Percentiles rank a stretch among this genome's conserved stretches.
Evolutionary conservation across 2,329 filamentous ascomycete species (phyloP).

Genomic region (Talaromyces sp.): DNA sequence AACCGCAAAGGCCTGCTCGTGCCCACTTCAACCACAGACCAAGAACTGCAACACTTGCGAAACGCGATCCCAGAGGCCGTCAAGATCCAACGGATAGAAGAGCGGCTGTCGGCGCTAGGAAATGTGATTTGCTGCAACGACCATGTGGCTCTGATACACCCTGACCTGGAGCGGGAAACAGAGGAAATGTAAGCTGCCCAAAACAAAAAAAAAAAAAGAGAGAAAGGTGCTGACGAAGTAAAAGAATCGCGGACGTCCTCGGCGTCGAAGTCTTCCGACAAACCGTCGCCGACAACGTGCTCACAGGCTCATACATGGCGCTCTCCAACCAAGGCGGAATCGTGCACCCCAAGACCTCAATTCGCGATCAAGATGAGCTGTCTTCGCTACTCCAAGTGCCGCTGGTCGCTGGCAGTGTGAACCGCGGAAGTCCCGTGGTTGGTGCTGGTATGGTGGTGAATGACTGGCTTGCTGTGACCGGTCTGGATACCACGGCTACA

Average conservation of each 20-base stretch:
- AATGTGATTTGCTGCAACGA: constrained; percentile 98
- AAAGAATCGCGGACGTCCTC: constrained; percentile 73
- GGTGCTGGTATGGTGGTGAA: constrained; percentile 96
- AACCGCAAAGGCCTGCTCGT: constrained; percentile 97
- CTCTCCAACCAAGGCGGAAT: constrained; percentile 94
- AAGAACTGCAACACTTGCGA: constrained; percentile 94
- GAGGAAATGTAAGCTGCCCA: constrained; percentile 67
- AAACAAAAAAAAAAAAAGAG: not conserved
- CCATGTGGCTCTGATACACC: constrained; percentile 93
- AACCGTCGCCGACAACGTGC: constrained; percentile 93
- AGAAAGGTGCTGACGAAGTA: not conserved
- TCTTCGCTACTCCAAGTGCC: constrained; percentile 90
- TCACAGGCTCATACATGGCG: constrained; percentile 94
- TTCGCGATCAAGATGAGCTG: constrained; percentile 97
- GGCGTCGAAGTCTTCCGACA: constrained; percentile 64
- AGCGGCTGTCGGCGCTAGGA: constrained; percentile 87
- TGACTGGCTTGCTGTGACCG: constrained; percentile 94
- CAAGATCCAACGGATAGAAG: constrained; percentile 95
- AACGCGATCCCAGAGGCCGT: constrained; percentile 89
- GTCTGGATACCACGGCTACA: constrained; percentile 91
- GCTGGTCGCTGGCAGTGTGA: constrained; percentile 88
- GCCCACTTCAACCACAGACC: constrained; percentile 91
- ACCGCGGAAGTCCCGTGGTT: constrained; percentile 89
- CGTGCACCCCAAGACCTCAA: constrained; percentile 93
- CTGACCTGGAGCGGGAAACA: constrained; percentile 93